Base-by-base conservation (phyloP, 768 basidiomycete genomes). In the Mycena maculata region DNA sequence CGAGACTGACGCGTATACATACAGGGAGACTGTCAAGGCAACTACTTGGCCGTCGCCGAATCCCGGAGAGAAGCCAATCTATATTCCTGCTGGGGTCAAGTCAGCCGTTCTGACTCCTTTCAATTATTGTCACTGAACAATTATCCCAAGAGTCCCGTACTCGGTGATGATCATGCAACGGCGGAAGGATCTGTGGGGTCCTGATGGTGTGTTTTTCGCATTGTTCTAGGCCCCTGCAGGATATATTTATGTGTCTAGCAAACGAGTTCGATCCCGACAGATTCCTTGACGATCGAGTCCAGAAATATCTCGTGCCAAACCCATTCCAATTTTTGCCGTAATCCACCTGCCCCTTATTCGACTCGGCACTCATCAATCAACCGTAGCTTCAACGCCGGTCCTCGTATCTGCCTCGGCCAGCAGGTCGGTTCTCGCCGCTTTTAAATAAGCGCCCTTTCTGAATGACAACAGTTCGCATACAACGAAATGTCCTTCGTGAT, bases 191-290 rank as follows among this genome's bases (percentile, higher is more conserved):
- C 76, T 83, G 0, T 86, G 85, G 85, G 85, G 85, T 4, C 83
- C 84, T 0, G 84, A 84, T 67, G 85, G 9, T 71, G 78, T 18
- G 77, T 78, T 62, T 85, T 36, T 36, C 20, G 36, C 12, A 11
- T 44, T n/a, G 12, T 13, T 31, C 85, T 59, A 85, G 86, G n/a
- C 33, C 33, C 58, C 83, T 58, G 13, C 3, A 20, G 84, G 0
- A 82, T 83, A 39, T 77, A 82, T 10, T 82, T 83, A 39, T 77
- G 83, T 10, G 85, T 82, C 75, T 72, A 86, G 85, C 85, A 1
- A 69, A 79, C 23, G 75, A 80, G 55, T 87, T 86, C 61, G 86
- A 87, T 60, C 86, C 86, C 0, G 85, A 85, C 39, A 77, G 86
- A 4, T 87, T 85, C 77, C 72, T 87, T 22, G 86, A 86, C 68